These are phyloP conservation scores for Gossypioides kirkii DNA, from an alignment of 345 rosid species.

Conservation along the genomic window DNA sequence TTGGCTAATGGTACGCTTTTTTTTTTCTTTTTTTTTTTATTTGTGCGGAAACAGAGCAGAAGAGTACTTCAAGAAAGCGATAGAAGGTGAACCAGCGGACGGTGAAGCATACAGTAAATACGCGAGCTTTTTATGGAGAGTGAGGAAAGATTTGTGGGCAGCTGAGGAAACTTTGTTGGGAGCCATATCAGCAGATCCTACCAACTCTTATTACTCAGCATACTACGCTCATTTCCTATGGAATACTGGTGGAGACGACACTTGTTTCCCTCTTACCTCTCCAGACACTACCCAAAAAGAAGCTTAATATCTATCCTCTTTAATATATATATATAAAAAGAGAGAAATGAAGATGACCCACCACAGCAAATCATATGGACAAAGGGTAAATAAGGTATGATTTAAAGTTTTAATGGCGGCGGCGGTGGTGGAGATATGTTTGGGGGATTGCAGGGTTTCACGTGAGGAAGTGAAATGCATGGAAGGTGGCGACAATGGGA, in stretches of 20 bases:
- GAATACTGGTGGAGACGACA: constrained; percentile 94
- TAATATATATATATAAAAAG: background rate
- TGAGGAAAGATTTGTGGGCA: constrained; percentile 70
- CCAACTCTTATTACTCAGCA: constrained; percentile 62
- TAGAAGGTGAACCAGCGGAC: no score
- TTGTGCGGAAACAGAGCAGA: no score
- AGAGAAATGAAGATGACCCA: no score
- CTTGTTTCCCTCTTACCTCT: constrained; percentile 73
- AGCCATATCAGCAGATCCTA: constrained; percentile 78
- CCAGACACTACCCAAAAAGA: constrained; percentile 14
- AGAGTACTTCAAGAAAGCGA: no score
- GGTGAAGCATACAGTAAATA: constrained; percentile 69
- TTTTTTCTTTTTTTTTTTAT: background rate
- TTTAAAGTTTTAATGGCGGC: no score
- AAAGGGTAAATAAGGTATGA: no score
- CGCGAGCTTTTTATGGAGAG: constrained; percentile 82
- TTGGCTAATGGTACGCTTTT: background rate
- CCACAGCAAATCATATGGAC: background rate
- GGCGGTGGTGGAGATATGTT: no score
- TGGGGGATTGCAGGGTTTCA: background rate
- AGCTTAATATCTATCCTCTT: background rate
- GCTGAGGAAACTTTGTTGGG: constrained; percentile 84
- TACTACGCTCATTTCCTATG: constrained; percentile 87
- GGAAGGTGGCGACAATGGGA: background rate
- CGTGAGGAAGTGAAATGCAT: background rate